Conservation (phyloP, 257 asterid genomes). For the Ophiorrhiza pumila region DNA sequence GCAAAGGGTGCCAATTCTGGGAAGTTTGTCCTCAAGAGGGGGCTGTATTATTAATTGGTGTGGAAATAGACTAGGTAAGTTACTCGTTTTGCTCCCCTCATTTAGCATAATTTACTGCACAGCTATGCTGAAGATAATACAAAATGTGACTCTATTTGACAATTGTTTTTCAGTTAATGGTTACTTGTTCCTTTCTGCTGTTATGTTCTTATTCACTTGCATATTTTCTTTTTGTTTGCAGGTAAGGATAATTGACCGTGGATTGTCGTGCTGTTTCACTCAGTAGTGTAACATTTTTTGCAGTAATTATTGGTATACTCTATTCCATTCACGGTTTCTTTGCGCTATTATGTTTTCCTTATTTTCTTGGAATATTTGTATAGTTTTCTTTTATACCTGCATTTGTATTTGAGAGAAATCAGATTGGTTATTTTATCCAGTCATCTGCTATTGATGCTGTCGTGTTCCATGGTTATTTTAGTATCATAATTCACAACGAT, state of each 20-base stretch:
- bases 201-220: slow-evolving; percentile 3
- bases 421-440: not conserved
- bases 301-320: not conserved
- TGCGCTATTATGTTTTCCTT: not conserved
- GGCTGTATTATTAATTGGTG: not conserved
- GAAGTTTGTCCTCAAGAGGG: slow-evolving; percentile 2
- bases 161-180: not conserved
- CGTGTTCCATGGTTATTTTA: too few species aligned
- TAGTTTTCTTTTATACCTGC: not conserved
- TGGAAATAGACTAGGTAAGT: slow-evolving; percentile 2
- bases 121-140: not conserved
- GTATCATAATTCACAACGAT: not conserved
- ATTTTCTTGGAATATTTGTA: not conserved
- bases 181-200: not conserved
- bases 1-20: not conserved
- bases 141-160: not conserved
- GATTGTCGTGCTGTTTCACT: not conserved
- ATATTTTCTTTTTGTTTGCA: slow-evolving; percentile 10
- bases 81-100: not conserved
- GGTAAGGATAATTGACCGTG: slow-evolving; percentile 4
- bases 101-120: not conserved
- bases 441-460: not conserved
- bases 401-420: not conserved
- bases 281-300: not conserved
- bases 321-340: not conserved